A percentile compares a stretch with the other conserved stretches of the same genome.
Conservation (phyloP, 495 filamentous ascomycete genomes). For the Evansstolkia leycettana region DNA sequence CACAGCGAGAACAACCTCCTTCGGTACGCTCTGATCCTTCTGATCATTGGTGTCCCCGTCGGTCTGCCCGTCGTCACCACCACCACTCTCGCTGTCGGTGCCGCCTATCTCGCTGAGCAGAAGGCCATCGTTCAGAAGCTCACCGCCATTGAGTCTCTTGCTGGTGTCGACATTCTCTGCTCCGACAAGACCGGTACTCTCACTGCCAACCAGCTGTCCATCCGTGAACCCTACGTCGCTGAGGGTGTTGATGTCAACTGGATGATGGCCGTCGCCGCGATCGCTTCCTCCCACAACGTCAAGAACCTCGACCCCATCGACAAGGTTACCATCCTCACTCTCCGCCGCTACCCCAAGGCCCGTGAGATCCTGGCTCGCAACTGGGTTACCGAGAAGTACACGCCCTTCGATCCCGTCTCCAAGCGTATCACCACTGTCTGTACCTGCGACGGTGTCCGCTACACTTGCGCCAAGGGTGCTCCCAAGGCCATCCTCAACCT, state of each 20-base stretch:
- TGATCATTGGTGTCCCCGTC: conserved; percentile 65
- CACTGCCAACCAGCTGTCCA: conserved; percentile 63
- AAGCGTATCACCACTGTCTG: conserved; percentile 64
- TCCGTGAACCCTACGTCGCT: conserved; percentile 62
- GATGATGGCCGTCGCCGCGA: conserved; percentile 68
- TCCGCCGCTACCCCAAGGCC: conserved; percentile 63
- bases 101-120: conserved; percentile 60
- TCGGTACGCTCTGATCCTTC: conserved; percentile 53
- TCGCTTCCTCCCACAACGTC: conserved; percentile 65
- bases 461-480: conserved; percentile 60
- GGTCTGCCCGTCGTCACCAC: conserved; percentile 66
- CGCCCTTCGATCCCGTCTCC: conserved; percentile 66
- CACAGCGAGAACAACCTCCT: conserved; percentile 41
- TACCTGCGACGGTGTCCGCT: conserved; percentile 53
- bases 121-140: conserved; percentile 69
- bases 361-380: conserved; percentile 55
- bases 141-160: conserved; percentile 64
- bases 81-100: conserved; percentile 64
- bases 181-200: conserved; percentile 72
- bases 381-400: conserved; percentile 67
- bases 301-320: conserved; percentile 70
- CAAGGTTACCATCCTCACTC: conserved; percentile 62
- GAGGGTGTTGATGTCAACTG: conserved; percentile 68
- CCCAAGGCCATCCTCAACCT: conserved; percentile 62
- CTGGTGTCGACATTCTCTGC: conserved; percentile 66